A percentile compares a stretch with the other conserved stretches of the same genome.
Conservation (phyloP, 1,284 basidiomycete species). For the Ustilago nuda region DNA sequence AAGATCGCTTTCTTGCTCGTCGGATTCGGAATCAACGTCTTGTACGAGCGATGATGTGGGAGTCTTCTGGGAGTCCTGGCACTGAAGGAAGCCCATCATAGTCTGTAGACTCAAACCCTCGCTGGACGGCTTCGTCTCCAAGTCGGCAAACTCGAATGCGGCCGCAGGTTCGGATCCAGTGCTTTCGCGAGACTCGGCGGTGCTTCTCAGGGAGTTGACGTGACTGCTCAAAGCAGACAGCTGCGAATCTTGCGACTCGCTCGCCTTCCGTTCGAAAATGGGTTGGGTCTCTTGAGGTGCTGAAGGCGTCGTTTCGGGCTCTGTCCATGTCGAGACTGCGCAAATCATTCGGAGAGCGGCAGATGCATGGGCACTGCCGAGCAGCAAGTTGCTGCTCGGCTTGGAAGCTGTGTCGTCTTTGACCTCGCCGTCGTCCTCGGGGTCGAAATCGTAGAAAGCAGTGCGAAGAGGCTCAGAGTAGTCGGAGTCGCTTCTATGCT, state of each 20-base stretch:
- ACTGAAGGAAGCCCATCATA: constrained; percentile 47
- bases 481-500: constrained; percentile 8
- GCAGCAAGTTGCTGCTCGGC: constrained; percentile 5
- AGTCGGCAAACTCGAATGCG: constrained; percentile 36
- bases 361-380: background rate
- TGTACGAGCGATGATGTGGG: background rate
- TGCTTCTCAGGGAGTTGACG: constrained; percentile 11
- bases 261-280: constrained; percentile 12
- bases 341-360: background rate
- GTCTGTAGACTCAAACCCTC: constrained; percentile 41
- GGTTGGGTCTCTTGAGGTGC: background rate
- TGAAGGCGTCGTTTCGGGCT: background rate
- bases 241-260: constrained; percentile 10
- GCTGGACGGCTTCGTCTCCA: constrained; percentile 17
- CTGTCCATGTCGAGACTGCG: background rate
- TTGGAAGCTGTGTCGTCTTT: background rate
- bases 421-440: constrained; percentile 7
- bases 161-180: constrained; percentile 14
- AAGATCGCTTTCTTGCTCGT: background rate
- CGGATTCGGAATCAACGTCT: background rate
- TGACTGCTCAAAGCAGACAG: constrained; percentile 22
- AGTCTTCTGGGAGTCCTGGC: constrained; percentile 17
- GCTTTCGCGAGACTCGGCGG: constrained; percentile 12
- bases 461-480: constrained; percentile 32
- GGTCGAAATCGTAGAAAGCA: constrained; percentile 39